Evolutionary conservation across 768 basidiomycete genomes (phyloP), one percentile per base, ranked within the genome.

Genomic region (Leccinum boreale): DNA sequence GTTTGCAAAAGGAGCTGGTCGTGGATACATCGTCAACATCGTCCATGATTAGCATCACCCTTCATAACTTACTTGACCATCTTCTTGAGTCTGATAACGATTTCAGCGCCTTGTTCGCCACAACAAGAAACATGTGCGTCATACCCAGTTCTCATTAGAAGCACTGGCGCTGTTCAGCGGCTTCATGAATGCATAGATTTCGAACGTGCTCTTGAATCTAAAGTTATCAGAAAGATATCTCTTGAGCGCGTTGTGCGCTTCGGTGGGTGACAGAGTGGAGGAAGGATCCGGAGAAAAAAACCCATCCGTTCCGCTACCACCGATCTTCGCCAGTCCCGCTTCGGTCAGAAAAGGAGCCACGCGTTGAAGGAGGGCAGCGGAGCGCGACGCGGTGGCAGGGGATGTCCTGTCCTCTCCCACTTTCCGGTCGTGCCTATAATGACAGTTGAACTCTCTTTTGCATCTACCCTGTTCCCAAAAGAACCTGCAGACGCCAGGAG

Each of bases 391-490:
- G 23, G 0, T 33, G 11, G 36, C 36, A 53, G 60, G 61, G 21
- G 60, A 35, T 21, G 58, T 21, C n/a, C 48, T 35, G 10, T 56
- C 6, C 29, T 36, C 14, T 19, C 56, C 61, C 7, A 60, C 45
- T 14, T 55, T 63, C 47, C 49, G 61, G 7, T 60, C 63, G 58
- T 85, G 84, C 23, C 50, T 57, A 61, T 67, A 83, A 35, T 62
- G 71, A 67, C 84, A 85, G 1, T 64, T 62, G 53, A 80, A 82
- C 48, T 78, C 80, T 14, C 67, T 66, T n/a, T 61, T 74, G 67
- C 84, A 85, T 44, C 58, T 68, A 10, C 82, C 84, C 1, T 61
- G 67, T 1, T 72, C 67, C 81, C 81, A 85, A 63, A 70, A 85
- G 60, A 67, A 78, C 24, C 60, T 67, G 68, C 84, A 85, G 8